Percentiles rank a stretch among this genome's conserved stretches.
phyloP scores from a whole-genome alignment of 176 grass and related monocot genomes.

The Alopecurus myosuroides region DNA sequence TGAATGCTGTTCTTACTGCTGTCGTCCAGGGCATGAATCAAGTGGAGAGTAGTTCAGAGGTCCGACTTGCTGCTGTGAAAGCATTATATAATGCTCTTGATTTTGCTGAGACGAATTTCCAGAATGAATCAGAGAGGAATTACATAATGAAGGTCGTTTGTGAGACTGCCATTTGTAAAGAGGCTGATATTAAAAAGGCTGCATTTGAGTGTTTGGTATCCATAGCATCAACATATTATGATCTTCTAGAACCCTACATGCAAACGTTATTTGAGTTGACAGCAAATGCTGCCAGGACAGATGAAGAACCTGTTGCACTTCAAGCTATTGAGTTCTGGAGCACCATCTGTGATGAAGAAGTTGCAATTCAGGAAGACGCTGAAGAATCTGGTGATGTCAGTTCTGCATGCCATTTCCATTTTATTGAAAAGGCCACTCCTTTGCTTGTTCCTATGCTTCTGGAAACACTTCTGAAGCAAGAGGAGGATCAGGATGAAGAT shows the following conservation, averaged over 20 bases:
- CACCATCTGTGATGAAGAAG: conserved; percentile 54
- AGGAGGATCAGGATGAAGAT: conserved; percentile 64
- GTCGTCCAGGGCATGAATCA: conserved; percentile 74
- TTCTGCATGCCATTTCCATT: conserved; percentile 35
- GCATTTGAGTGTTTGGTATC: conserved; percentile 62
- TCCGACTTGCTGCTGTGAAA: conserved; percentile 52
- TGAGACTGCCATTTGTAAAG: conserved; percentile 56
- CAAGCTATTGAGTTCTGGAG: conserved; percentile 74
- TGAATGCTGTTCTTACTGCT: conserved; percentile 66
- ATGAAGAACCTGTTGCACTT: conserved; percentile 62
- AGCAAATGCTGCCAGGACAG: conserved; percentile 51
- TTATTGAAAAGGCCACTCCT: conserved; percentile 55
- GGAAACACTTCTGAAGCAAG: conserved; percentile 61
- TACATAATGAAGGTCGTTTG: conserved; percentile 70
- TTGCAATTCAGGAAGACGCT: conserved; percentile 45
- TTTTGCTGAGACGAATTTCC: conserved; percentile 68
- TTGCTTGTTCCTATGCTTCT: conserved; percentile 51
- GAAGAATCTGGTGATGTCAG: conserved; percentile 29
- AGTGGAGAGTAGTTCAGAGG: conserved; percentile 39
- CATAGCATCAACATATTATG: conserved; percentile 58
- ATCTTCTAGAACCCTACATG: conserved; percentile 57
- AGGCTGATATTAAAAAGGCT: conserved; percentile 53
- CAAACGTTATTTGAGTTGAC: conserved; percentile 55
- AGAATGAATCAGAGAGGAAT: conserved; percentile 60
- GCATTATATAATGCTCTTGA: conserved; percentile 71